A percentile compares a stretch with the other conserved stretches of the same genome.
phyloP scores from a whole-genome alignment of 2,329 filamentous ascomycete genomes.

The Aspergillus puulaauensis region DNA sequence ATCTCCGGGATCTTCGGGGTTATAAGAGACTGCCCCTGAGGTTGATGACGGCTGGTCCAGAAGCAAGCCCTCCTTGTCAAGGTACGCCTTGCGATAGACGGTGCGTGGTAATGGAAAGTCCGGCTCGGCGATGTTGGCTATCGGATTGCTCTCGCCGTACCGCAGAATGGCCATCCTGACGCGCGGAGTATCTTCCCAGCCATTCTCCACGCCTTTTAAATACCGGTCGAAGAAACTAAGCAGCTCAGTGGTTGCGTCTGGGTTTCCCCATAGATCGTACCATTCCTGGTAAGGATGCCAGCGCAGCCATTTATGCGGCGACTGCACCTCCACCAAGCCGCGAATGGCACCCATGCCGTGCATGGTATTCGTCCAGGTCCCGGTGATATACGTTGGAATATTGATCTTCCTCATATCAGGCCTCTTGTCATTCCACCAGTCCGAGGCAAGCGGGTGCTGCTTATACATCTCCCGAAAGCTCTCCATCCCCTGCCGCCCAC shows the following conservation, averaged over 20 bases:
- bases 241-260: constrained; percentile 3
- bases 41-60: not conserved
- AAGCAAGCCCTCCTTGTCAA: not conserved
- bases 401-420: constrained; percentile 5
- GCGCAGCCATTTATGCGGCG: constrained; percentile 12
- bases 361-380: constrained; percentile 37
- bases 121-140: constrained; percentile 4
- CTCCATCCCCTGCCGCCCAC: constrained; percentile 35
- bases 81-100: constrained; percentile 10
- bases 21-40: not conserved
- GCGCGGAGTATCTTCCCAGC: constrained; percentile 9
- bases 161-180: constrained; percentile 10
- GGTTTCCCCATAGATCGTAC: constrained; percentile 16
- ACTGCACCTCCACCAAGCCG: constrained; percentile 10
- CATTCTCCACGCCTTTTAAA: constrained; percentile 8
- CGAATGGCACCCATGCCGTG: constrained; percentile 15
- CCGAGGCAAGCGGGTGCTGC: constrained; percentile 1
- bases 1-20: constrained; percentile 5
- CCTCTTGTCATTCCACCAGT: constrained; percentile 10
- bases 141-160: constrained; percentile 4
- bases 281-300: constrained; percentile 16
- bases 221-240: constrained; percentile 10
- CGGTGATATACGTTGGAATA: constrained; percentile 17
- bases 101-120: constrained; percentile 11
- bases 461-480: constrained; percentile 44